Base-by-base conservation (phyloP, 768 basidiomycete genomes). In the Cantharellus anzutake region DNA sequence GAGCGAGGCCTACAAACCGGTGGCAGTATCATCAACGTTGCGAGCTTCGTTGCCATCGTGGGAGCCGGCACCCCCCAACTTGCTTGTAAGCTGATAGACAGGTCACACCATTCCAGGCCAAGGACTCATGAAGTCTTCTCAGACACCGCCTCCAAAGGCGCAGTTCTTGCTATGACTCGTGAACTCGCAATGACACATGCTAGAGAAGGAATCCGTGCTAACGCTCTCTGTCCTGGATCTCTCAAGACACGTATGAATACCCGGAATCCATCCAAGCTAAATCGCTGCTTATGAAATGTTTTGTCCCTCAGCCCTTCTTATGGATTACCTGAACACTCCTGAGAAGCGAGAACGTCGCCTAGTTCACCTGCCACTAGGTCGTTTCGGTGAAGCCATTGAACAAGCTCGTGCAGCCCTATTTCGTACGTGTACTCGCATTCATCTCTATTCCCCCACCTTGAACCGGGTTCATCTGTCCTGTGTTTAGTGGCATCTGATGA, bases 101-200 rank as follows among this genome's bases (percentile, higher is more conserved):
- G 5, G 3, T 52, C 20, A 41, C 3, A 11, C 5, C 16, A n/a
- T 48, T 40, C 0, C 20, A 68, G 56, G 4, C 56, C 37, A 3
- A 60, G 56, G 34, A 5, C 53, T 58, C 3, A 58, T 42, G 55
- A 58, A 50, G 64, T 39, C 64, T 5, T 16, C 42, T 44, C 35
- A 59, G 64, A 63, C 41, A 58, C 60, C 4, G 65, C 64, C 0
- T 65, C 65, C 20, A 64, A 88, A 56, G 94, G 96, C 63, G 96
- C 84, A 40, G 96, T 98, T n/a, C 81, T 99, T 52, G 88, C 96
- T 3, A 93, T 99, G 92, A 94, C 91, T 14, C 82, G 96, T 42
- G 96, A 99, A 68, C 77, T 98, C 40, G 96, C 96, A 0, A 93
- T 97, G 81, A 87, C 98, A 0, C 96, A 99, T 70, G 96, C 96